Percentiles rank a stretch among this genome's conserved stretches.
These are phyloP conservation scores for Monilinia vaccinii-corymbosi DNA, from an alignment of 2,329 filamentous ascomycete species.

Conservation along the genomic window DNA sequence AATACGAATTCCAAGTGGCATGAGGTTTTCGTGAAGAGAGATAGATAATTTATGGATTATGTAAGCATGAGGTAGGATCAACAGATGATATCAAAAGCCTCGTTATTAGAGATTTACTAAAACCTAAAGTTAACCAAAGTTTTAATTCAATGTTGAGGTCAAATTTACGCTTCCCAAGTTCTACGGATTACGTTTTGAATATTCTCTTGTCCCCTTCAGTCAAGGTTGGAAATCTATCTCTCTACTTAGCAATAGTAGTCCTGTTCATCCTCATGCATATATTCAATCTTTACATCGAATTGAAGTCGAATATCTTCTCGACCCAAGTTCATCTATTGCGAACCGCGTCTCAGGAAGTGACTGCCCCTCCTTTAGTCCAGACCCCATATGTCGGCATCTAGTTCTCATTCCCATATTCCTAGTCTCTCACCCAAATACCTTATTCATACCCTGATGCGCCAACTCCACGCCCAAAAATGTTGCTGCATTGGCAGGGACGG, in stretches of 20 bases:
- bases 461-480: slow-evolving; percentile 85
- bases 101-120: no score
- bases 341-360: not conserved
- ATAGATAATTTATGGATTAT: not conserved
- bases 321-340: not conserved
- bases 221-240: not conserved
- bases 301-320: not conserved
- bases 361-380: not conserved
- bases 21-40: not conserved
- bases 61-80: not conserved
- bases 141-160: not conserved
- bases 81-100: no score
- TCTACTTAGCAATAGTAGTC: not conserved
- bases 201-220: no score
- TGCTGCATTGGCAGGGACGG: slow-evolving; percentile 91
- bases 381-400: not conserved
- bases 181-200: no score
- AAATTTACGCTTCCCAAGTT: no score
- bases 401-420: not conserved
- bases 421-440: slow-evolving; percentile 47
- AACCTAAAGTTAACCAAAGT: no score
- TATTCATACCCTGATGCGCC: slow-evolving; percentile 75
- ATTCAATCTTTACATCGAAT: not conserved
- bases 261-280: not conserved
- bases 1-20: not conserved